Percentiles rank a stretch among this genome's conserved stretches.
Evolutionary conservation across 2,329 filamentous ascomycete species (phyloP).

Genomic region (Helotiales sp.): DNA sequence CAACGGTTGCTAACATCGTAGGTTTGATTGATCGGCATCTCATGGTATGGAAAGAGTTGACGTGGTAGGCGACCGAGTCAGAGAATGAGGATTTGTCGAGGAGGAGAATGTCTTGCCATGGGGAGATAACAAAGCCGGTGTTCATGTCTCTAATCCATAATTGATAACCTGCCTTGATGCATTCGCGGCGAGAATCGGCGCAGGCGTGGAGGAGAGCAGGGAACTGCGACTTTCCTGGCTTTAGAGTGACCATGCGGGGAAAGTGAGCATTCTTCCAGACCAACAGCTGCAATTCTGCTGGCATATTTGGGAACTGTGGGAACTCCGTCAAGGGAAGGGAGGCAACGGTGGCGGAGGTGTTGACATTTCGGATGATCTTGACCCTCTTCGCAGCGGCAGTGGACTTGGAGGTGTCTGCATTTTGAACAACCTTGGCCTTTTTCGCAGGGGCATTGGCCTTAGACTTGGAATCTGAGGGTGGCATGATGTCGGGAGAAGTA

Average conservation of each 20-base stretch:
- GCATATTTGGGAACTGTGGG: constrained; percentile 12
- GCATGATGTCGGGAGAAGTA: neutral
- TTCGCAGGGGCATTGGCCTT: neutral
- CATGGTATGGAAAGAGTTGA: constrained; percentile 10
- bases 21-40: neutral
- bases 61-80: neutral
- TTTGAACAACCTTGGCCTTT: neutral
- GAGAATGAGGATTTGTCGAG: constrained; percentile 14
- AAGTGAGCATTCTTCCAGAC: neutral
- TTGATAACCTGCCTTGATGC: constrained; percentile 2
- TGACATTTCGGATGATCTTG: neutral
- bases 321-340: neutral
- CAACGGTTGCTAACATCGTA: neutral
- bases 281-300: constrained; percentile 5
- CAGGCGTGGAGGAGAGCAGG: constrained; percentile 11
- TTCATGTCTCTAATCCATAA: neutral
- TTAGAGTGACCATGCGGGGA: constrained; percentile 3
- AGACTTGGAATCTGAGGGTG: neutral
- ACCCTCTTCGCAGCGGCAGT: neutral
- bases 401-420: neutral
- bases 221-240: neutral
- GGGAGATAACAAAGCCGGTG: constrained; percentile 2
- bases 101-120: constrained; percentile 10
- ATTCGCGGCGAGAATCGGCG: constrained; percentile 1
- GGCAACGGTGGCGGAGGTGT: no score